These are phyloP conservation scores for Phytophthora pisi DNA, from an alignment of 352 stramenopile genomes.

Conservation along the genomic window DNA sequence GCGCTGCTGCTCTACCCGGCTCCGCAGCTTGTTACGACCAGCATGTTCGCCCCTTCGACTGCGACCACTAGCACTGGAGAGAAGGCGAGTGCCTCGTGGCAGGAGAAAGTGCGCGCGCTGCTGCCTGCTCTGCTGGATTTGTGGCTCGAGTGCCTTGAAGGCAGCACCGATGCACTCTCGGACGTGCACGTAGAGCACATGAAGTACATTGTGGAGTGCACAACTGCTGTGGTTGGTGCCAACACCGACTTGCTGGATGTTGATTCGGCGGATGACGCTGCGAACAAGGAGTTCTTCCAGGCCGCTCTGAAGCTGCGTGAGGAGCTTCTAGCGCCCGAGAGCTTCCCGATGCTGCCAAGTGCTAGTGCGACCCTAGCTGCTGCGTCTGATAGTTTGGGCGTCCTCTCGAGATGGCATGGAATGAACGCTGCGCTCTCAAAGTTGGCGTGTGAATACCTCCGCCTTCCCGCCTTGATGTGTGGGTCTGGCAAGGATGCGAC, in stretches of 20 bases:
- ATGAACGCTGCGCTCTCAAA: slow-evolving; percentile 78
- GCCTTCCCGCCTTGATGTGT: slow-evolving; percentile 28
- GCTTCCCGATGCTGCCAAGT: slow-evolving; percentile 69
- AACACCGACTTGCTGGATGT: slow-evolving; percentile 39
- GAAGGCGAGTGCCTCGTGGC: slow-evolving; percentile 58
- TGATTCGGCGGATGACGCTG: slow-evolving; percentile 21
- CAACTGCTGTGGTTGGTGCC: slow-evolving; percentile 58
- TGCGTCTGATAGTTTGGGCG: slow-evolving; percentile 41
- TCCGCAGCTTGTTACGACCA: slow-evolving; percentile 39
- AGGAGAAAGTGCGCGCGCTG: slow-evolving; percentile 68
- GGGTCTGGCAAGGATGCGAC: slow-evolving; percentile 17
- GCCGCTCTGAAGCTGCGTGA: slow-evolving; percentile 56
- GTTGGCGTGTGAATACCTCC: slow-evolving; percentile 65
- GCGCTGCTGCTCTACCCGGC: slow-evolving; percentile 62
- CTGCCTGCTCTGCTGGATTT: slow-evolving; percentile 68
- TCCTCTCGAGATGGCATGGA: slow-evolving; percentile 67
- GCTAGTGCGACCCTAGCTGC: slow-evolving; percentile 47
- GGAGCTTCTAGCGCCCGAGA: slow-evolving; percentile 51
- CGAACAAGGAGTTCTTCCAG: slow-evolving; percentile 36
- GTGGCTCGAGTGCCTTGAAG: slow-evolving; percentile 77
- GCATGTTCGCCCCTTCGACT: slow-evolving; percentile 32
- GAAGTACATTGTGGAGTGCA: slow-evolving; percentile 78
- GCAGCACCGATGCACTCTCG: slow-evolving; percentile 55
- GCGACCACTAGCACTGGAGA: slow-evolving; percentile 20
- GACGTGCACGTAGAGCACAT: slow-evolving; percentile 78